Conservation (phyloP, 2,329 filamentous ascomycete species). For the Pezicula radicicola region DNA sequence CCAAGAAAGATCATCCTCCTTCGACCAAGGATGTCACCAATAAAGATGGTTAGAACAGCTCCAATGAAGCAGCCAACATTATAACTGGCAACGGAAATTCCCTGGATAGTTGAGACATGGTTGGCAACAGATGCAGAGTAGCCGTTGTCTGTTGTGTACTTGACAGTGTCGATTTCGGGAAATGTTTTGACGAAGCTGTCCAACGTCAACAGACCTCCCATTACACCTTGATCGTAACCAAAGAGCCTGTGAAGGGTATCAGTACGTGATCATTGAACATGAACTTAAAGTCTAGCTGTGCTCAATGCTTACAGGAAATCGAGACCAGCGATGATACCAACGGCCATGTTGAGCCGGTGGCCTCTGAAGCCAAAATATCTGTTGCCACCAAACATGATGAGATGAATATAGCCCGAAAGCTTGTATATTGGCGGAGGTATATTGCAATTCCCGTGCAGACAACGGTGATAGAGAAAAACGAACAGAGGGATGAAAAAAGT, state of each 20-base stretch:
- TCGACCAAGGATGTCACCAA: slow-evolving; percentile 57
- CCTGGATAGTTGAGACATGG: slow-evolving; percentile 29
- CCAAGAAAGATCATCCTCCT: slow-evolving; percentile 54
- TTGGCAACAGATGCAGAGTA: slow-evolving; percentile 1
- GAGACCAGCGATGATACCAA: slow-evolving; percentile 68
- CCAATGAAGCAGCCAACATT: slow-evolving; percentile 58
- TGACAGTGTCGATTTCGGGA: slow-evolving; percentile 9
- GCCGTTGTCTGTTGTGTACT: slow-evolving; percentile 7
- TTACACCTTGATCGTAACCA: slow-evolving; percentile 69
- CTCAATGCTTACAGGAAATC: slow-evolving; percentile 58
- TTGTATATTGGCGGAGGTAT: neutral
- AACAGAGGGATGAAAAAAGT: too few relatives aligned
- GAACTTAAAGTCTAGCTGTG: slow-evolving; percentile 46
- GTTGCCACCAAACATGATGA: slow-evolving; percentile 35
- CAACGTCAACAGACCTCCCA: slow-evolving; percentile 69
- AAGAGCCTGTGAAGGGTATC: slow-evolving; percentile 32
- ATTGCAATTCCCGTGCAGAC: neutral
- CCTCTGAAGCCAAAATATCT: slow-evolving; percentile 65
- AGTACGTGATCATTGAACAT: neutral
- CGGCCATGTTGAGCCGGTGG: slow-evolving; percentile 62
- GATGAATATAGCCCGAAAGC: slow-evolving; percentile 26
- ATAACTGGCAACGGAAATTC: slow-evolving; percentile 53
- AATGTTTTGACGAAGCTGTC: slow-evolving; percentile 46
- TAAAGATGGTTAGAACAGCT: slow-evolving; percentile 40
- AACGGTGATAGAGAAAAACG: too few relatives aligned